Evolutionary conservation across 1,139 yeast species (phyloP), one percentile per base, ranked within the genome.

Genomic region (Lodderomyces jiufengensis): DNA sequence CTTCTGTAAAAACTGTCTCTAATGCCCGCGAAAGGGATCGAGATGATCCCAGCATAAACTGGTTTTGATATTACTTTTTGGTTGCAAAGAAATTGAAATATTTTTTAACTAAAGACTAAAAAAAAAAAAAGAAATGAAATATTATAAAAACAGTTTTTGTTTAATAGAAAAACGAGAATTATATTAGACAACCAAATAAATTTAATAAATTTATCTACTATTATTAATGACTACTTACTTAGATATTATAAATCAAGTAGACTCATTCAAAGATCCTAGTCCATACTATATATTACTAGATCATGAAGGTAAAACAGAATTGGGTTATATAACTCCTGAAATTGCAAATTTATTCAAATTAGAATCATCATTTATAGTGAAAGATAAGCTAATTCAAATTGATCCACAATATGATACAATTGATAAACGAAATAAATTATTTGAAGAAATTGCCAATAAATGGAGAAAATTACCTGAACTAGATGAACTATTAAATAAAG

Each of bases 241-340:
- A 5, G 42, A 42, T 2, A 37, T 54, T 3, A 48, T 80, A 7
- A 61, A 65, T 6, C 48, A 49, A 24, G 77, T 78, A 7, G 87
- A 82, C 46, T 65, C 68, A 10, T 73, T 79, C 2, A 70, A 68
- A 38, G 34, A 37, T 1, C 51, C 48, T 10, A 42, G 40, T 3
- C 34, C 46, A 4, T 48, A 66, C 34, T 74, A 65, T 46, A 51
- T 44, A 12, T 63, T 82, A 6, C 24, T 54, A 1, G 61, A 84
- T 0, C 85, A 80, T 44, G 81, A 78, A 41, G 73, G 69, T 1
- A 34, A 24, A 1, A 50, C 57, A 0, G 49, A 57, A 3, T 51
- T 84, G 8, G 95, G 95, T 0, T 73, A 66, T 43, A 50, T 84
- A 4, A 56, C 75, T 2, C 66, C 70, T 0, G 37, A 54, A 0